Conservation (phyloP, 2,329 filamentous ascomycete species). For the Diaporthe capsici region DNA sequence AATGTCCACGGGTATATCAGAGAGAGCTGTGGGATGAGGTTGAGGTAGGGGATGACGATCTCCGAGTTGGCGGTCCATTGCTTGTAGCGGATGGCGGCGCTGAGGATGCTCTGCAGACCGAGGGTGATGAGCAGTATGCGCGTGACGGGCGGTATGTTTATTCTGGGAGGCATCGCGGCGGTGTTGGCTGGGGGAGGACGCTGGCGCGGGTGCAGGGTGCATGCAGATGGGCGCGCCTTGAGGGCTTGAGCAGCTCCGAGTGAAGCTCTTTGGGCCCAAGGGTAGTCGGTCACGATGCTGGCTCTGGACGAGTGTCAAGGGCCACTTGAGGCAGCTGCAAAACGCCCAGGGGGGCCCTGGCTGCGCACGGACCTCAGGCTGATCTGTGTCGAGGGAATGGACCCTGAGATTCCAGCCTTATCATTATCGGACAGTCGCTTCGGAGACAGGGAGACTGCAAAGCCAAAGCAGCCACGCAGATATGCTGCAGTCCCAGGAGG, state of each 20-base stretch:
- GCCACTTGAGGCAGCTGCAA: conserved; percentile 25
- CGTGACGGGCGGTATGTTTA: conserved; percentile 94
- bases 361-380: neutral
- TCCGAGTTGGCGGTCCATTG: conserved; percentile 74
- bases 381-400: neutral
- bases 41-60: conserved; percentile 87
- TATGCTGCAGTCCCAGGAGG: neutral
- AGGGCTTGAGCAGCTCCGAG: conserved; percentile 28
- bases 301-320: neutral
- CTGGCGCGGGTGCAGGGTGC: conserved; percentile 19
- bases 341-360: neutral
- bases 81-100: conserved; percentile 81
- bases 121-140: conserved; percentile 83
- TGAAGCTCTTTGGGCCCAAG: conserved; percentile 29
- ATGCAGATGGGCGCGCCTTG: conserved; percentile 28
- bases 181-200: neutral
- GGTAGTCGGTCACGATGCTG: conserved; percentile 17
- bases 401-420: conserved; percentile 26
- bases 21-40: conserved; percentile 86
- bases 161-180: conserved; percentile 79
- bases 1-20: conserved; percentile 95
- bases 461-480: conserved; percentile 10
- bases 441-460: neutral
- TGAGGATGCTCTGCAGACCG: conserved; percentile 83
- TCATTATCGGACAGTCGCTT: conserved; percentile 1